Base-by-base conservation (phyloP, 2,329 filamentous ascomycete species). In the Microsporum ferrugineum region DNA sequence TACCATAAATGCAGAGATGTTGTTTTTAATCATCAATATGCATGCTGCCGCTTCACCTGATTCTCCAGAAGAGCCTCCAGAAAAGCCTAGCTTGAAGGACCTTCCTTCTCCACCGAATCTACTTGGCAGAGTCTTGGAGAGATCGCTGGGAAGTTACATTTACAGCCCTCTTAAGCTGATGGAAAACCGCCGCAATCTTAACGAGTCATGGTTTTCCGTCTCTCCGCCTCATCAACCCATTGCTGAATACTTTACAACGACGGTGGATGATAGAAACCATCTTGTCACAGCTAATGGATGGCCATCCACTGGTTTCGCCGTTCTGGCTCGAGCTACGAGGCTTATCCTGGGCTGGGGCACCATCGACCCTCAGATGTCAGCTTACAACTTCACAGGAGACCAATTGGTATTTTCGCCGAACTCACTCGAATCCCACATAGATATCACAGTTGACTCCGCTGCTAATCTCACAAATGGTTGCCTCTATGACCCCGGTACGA, bases 241-340 rank as follows among this genome's bases (percentile, higher is more conserved):
- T 23, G 65, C 71, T 2, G 76, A 78, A 29, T 88, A 85, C 66
- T 84, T 82, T 62, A 73, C 72, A 4, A 73, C 75, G 0, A 68
- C 77, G 6, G 67, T 70, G 33, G 66, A 73, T 45, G 56, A 66
- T 8, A 65, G 71, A 2, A 73, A 76, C 17, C 66, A 71, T 5
- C 72, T 73, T 39, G 76, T 75, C 23, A 86, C 84, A 0, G 68
- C 75, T 0, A 77, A 84, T 70, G 85, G 85, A 8, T 88, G 85
- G 85, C 85, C 85, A 0, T 80, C 79, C n/a, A 80, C 83, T 65
- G 76, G 78, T 23, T 84, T 79, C 65, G 71, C 86, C 38, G 81
- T 84, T 65, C 77, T 85, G 51, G 73, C 76, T 1, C 73, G 77
- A 55, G 75, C 76, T n/a, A 78, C 78, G 64, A 76, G 84, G 36